Base-by-base conservation (phyloP, 2,329 filamentous ascomycete species). In the Eutypa lata region DNA sequence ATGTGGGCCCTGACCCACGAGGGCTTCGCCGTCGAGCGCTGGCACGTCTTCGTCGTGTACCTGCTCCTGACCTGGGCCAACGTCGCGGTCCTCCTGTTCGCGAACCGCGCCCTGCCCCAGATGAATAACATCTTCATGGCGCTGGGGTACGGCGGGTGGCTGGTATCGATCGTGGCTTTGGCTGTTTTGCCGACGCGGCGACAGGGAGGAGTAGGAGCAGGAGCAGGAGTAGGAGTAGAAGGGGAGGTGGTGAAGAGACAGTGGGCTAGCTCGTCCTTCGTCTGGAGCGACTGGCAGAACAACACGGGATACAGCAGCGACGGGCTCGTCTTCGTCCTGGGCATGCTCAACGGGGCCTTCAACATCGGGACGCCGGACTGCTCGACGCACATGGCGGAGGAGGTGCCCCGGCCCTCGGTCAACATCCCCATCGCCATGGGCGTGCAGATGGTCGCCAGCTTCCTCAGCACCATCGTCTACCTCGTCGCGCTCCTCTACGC, bases 331-430 rank as follows among this genome's bases (percentile, higher is more conserved):
- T 76, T 76, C 40, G 49, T 55, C n/a, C 24, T 49, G 0, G 57
- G 57, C 35, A 61, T 61, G 58, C 46, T 56, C n/a, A 90, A 90
- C 60, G 87, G 85, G 11, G 86, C 86, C 3, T 90, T 83, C 64
- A 80, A 82, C 44, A 81, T 89, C 11, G 87, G 86, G 7, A 81
- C 82, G 1, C 81, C 84, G 0, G 87, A 90, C 62, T 81, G 83
- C 47, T 80, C 83, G 1, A 81, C 81, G 1, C 86, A 88, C 63
- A 65, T 88, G 40, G 80, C 83, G 0, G 85, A 89, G 65, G 85
- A 88, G 65, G 85, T 87, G 40, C 83, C 75, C 0, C 56, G 72
- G 16, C 77, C 78, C 0, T 69, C 71, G 47, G 68, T 71, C 22
- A 83, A 10, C 55, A 72, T 84, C 1, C 83, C 83, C 14, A 75